Percentiles rank a stretch among this genome's conserved stretches.
Evolutionary conservation across 768 basidiomycete genomes (phyloP).

Genomic region (Phlegmacium glaucopus): DNA sequence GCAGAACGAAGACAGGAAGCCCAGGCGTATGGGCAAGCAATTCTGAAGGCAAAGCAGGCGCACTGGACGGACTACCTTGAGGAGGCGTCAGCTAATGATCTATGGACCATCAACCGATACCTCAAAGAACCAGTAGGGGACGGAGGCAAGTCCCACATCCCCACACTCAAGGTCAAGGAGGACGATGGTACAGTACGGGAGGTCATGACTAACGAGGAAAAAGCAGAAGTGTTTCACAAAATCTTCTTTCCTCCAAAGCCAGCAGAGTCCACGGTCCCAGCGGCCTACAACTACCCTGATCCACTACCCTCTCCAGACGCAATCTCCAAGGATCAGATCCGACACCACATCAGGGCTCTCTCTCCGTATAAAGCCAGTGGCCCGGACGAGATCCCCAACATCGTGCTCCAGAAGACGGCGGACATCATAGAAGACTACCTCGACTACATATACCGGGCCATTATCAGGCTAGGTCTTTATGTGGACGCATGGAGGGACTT

Average conservation of each 20-base stretch:
- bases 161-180: constrained; percentile 13
- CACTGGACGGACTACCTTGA: constrained; percentile 27
- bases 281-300: too few species aligned
- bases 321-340: constrained; percentile 6
- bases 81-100: background rate
- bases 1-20: constrained; percentile 3
- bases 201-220: constrained; percentile 7
- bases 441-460: background rate
- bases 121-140: too few species aligned
- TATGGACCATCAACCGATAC: constrained; percentile 22
- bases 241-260: constrained; percentile 18
- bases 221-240: constrained; percentile 5
- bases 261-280: too few species aligned
- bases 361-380: background rate
- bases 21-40: constrained; percentile 12
- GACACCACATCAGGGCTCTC: constrained; percentile 8
- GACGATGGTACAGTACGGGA: constrained; percentile 7
- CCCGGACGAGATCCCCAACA: constrained; percentile 2
- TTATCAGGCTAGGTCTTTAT: too few species aligned
- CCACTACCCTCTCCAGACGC: constrained; percentile 1
- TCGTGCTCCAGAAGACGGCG: background rate
- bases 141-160: constrained; percentile 18
- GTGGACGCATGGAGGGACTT: background rate
- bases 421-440: background rate
- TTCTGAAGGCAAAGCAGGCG: constrained; percentile 16